Base-by-base conservation (phyloP, 1,139 yeast species). In the Starmera stellimalicola region DNA sequence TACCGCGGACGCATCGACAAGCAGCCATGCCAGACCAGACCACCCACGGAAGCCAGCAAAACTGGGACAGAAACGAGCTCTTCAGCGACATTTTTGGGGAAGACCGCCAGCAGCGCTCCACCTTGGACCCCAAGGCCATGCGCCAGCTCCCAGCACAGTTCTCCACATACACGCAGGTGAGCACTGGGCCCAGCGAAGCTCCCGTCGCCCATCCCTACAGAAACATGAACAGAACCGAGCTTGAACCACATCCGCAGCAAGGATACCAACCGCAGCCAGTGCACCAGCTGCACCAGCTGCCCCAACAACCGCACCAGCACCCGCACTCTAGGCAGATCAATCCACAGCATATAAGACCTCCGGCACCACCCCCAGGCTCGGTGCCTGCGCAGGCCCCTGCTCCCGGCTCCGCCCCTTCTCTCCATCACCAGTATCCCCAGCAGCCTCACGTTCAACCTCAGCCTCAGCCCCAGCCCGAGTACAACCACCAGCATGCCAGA, bases 11-110 rank as follows among this genome's bases (percentile, higher is more conserved):
- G n/a, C n/a, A n/a, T n/a, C n/a, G n/a, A n/a, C n/a, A n/a, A n/a
- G n/a, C n/a, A n/a, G n/a, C n/a, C n/a, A n/a, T n/a, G n/a, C n/a
- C n/a, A n/a, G n/a, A n/a, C n/a, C n/a, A n/a, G n/a, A n/a, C n/a
- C n/a, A n/a, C n/a, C n/a, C n/a, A n/a, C n/a, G n/a, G n/a, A n/a
- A n/a, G n/a, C n/a, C n/a, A n/a, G n/a, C n/a, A n/a, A n/a, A n/a
- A n/a, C 20, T 34, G 37, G 34, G 37, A 41, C 28, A 40, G 58
- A 36, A 55, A 52, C 33, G 55, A 51, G 16, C 43, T 52, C 18
- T 52, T 50, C 41, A 47, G 36, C 30, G 58, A 53, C 33, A 54
- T 54, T 26, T 54, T 54, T 32, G 58, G 58, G 14, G 37, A 35
- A 7, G n/a, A 20, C 23, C 23, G 23, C n/a, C 4, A 20, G 23